Base-by-base conservation (phyloP, 192 early-diverging fungal species). In the Backusella macrospora region DNA sequence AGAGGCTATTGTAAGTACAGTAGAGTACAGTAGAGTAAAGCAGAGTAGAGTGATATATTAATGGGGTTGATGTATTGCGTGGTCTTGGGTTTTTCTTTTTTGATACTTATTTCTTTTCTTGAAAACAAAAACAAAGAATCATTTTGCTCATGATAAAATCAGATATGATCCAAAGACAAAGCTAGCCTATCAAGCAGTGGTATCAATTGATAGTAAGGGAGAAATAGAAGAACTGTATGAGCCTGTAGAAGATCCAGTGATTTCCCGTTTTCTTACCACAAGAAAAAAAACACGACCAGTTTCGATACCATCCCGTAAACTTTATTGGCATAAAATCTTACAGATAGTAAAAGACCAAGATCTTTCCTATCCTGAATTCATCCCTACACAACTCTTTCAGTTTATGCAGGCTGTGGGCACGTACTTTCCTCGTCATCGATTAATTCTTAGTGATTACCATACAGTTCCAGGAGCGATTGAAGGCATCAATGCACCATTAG, bases 131-230 rank as follows among this genome's bases (percentile, higher is more conserved):
- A n/a, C n/a, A n/a, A 44, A 93, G 92, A 96, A 98, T 82, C 98
- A 99, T 74, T 94, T 99, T 80, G 87, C 98, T 2, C 98, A 99
- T 75, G 98, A 99, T 78, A 73, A 98, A 43, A 89, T 99, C 47
- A 89, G 98, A 16, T 97, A 97, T 78, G 92, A 96, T 73, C 78
- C 78, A 40, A 83, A 86, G 0, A 92, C 89, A 0, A 87, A 87
- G 34, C 83, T 87, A 62, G 90, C 96, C 0, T 81, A 87, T 21
- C 94, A 97, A 78, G 96, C 89, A 6, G 69, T 96, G 37, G 95
- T 98, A 21, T 84, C 91, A 9, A 90, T 91, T 26, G 91, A 95
- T 70, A 85, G 90, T 42, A 86, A 93, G 65, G 91, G 93, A 40
- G 92, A 98, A 63, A 95, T 92, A 62, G 84, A 89, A 26, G 96